Conservation (phyloP, 345 rosid genomes). For the Syzygium aqueum region DNA sequence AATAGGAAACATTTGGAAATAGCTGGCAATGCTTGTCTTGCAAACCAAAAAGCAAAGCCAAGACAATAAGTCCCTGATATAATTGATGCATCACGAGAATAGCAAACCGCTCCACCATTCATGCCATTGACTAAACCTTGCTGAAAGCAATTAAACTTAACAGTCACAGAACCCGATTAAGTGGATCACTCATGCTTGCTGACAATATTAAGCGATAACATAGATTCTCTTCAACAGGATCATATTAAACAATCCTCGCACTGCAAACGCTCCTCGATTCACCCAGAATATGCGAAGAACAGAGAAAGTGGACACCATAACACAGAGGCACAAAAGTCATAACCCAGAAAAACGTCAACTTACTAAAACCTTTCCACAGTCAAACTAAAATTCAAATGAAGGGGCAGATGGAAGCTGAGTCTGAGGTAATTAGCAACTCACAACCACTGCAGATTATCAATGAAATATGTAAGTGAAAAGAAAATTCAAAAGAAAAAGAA, state of each 20-base stretch:
- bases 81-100: background rate
- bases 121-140: background rate
- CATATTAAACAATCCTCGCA: background rate
- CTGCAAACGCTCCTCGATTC: background rate
- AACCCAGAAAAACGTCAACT: conserved; percentile 5
- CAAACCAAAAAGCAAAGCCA: background rate
- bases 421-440: background rate
- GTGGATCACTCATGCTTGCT: background rate
- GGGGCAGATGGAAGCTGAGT: background rate
- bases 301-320: background rate
- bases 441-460: background rate
- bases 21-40: background rate
- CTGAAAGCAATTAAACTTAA: background rate
- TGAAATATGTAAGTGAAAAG: background rate
- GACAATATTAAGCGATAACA: background rate
- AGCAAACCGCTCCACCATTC: background rate
- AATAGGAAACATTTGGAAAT: background rate
- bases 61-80: background rate
- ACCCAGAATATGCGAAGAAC: background rate
- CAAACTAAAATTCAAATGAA: background rate
- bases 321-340: background rate
- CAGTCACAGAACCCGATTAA: background rate
- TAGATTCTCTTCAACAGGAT: background rate
- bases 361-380: background rate
- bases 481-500: background rate